Base-by-base conservation (phyloP, 768 basidiomycete species). In the Naganishia friedmannii region DNA sequence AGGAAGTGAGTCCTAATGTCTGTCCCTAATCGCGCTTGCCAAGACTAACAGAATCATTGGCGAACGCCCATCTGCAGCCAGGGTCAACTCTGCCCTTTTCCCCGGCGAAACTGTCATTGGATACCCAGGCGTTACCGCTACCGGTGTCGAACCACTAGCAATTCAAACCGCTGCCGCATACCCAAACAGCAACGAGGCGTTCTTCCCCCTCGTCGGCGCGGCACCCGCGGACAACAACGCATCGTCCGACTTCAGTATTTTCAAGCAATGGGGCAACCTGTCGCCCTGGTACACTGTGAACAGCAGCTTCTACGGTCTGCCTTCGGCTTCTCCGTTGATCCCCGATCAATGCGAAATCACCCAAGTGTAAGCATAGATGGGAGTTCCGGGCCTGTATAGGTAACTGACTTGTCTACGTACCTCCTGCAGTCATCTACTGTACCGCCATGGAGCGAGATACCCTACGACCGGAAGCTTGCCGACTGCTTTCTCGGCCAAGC, bases 191-290 rank as follows among this genome's bases (percentile, higher is more conserved):
- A 51, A 60, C 5, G 51, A 69, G 19, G 19, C n/a, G 13, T 66
- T 74, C 65, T 79, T 73, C 71, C 79, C 78, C 34, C 70, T 79
- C 28, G 74, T 76, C 17, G 68, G 70, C 1, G 65, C 70, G 45
- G 69, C 57, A 53, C 57, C 70, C 55, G 57, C 72, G 3, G 48
- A 51, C 23, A 21, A 72, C 28, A 70, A 66, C n/a, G 58, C 48
- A 6, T 15, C 58, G 17, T 23, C 66, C 4, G 23, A 55, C 28
- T 74, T 76, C 53, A 66, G 75, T 58, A 77, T 79, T 42, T 71
- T 70, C 68, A 72, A 76, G 63, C 71, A 78, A 67, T 80, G 80
- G 78, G 81, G 80, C 29, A 80, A 80, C 69, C 72, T 81, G 12
- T 53, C 69, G 2, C 80, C 81, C 10, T 73, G 73, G 72, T 80